phyloP scores from a whole-genome alignment of 495 filamentous ascomycete genomes.

The Clavariopsis aquatica region DNA sequence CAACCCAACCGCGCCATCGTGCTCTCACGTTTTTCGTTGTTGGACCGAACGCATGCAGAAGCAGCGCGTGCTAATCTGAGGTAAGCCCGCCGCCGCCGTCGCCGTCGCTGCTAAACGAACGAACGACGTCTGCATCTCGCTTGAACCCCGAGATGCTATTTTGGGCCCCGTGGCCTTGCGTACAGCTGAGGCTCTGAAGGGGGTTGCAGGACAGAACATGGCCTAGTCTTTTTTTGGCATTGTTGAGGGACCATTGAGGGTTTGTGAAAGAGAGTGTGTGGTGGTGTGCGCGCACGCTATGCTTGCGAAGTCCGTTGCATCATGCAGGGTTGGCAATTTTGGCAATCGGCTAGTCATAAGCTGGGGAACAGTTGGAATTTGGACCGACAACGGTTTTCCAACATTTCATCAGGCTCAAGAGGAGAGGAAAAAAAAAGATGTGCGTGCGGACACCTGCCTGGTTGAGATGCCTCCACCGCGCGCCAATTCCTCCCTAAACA shows the following conservation, averaged over 20 bases:
- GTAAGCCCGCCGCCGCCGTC: too few relatives aligned
- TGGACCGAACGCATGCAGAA: background rate
- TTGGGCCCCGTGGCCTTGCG: background rate
- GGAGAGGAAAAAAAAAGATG: too few relatives aligned
- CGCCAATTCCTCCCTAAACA: too few relatives aligned
- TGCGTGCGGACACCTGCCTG: too few relatives aligned
- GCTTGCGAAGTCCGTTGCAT: background rate
- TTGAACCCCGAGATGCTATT: slow-evolving; percentile 2
- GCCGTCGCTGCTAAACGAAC: too few relatives aligned
- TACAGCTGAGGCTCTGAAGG: slow-evolving; percentile 2
- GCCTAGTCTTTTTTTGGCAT: background rate
- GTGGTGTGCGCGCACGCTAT: background rate
- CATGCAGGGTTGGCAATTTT: background rate
- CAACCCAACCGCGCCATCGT: background rate
- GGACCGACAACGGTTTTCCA: too few relatives aligned
- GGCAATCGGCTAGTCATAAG: background rate
- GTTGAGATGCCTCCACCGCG: too few relatives aligned
- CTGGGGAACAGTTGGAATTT: background rate
- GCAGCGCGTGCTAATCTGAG: slow-evolving; percentile 4
- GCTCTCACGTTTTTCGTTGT: background rate
- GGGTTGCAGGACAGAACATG: background rate
- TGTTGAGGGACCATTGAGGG: background rate
- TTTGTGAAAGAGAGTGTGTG: background rate
- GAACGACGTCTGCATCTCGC: slow-evolving; percentile 3
- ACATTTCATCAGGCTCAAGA: too few relatives aligned